Evolutionary conservation across 176 grass and related monocot genomes (phyloP), one percentile per base, ranked within the genome.

Genomic region (Musa itinerans): DNA sequence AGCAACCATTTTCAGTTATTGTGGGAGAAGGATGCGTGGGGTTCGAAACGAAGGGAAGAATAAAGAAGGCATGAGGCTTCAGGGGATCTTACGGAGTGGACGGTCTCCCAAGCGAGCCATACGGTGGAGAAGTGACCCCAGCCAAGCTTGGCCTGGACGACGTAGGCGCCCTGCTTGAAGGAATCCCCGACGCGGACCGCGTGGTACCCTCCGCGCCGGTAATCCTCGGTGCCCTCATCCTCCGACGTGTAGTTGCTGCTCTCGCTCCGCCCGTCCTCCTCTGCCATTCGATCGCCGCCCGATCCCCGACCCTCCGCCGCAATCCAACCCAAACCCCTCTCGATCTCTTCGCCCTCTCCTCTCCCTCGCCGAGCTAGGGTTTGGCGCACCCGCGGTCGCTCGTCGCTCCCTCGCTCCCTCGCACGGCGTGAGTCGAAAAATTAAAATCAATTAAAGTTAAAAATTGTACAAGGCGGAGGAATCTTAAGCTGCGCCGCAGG

Each of bases 91-190:
- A 98, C 94, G 54, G 90, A 93, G 80, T 89, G 79, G 73, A 61
- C 68, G 63, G 86, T 91, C 57, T 98, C 94, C 94, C 90, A 98
- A 67, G 94, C 94, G 78, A 98, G 90, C 94, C 94, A 98, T 63
- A 98, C 94, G 67, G 94, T 98, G 77, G 94, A 98, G 84, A 98
- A 98, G 75, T 98, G 94, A 11, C 94, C 94, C 90, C 94, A 98
- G 8, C 94, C 94, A 73, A 98, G 94, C 82, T 98, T 98, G 23
- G 86, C 84, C 79, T 98, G 90, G 81, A 98, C 86, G 68, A 98
- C 88, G 79, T 98, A 98, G 75, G 88, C 65, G 63, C 94, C 94
- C 62, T 89, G 88, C 82, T 98, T 93, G 80, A 98, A 98, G 13
- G 83, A 72, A 78, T 98, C 94, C 19, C 94, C 90, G 20, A 89